These are phyloP conservation scores for Umbellularia californica DNA, from an alignment of 164 flowering plant species.

Conservation along the genomic window DNA sequence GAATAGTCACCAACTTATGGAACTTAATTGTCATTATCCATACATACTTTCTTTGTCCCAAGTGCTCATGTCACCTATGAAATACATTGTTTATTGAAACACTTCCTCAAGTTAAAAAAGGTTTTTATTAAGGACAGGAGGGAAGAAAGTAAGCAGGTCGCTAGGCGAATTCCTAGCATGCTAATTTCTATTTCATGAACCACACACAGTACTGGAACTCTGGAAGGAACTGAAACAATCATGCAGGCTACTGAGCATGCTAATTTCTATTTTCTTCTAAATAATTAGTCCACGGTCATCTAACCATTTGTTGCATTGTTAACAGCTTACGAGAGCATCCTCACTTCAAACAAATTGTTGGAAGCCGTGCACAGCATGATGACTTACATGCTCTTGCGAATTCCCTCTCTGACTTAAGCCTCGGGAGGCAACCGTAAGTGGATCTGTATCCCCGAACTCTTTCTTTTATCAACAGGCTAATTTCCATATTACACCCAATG, in stretches of 20 bases:
- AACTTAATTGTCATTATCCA: too few species aligned
- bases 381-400: conserved; percentile 55
- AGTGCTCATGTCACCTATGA: too few species aligned
- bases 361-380: conserved; percentile 55
- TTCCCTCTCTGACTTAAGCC: conserved; percentile 61
- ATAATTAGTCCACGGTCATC: neutral
- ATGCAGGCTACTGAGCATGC: neutral
- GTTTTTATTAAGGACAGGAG: too few species aligned
- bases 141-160: too few species aligned
- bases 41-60: too few species aligned
- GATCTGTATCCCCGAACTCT: neutral
- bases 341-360: conserved; percentile 42
- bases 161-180: too few species aligned
- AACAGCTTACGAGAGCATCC: conserved; percentile 84
- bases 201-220: too few species aligned
- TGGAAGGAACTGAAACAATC: neutral
- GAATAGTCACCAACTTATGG: too few species aligned
- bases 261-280: neutral
- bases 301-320: conserved; percentile 8
- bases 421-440: conserved; percentile 91
- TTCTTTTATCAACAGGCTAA: neutral
- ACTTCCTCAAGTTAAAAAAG: too few species aligned
- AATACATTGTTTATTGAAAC: too few species aligned
- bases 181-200: too few species aligned
- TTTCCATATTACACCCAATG: neutral